Base-by-base conservation (phyloP, 139 green algal genomes). In the Chlorella ohadii region DNA sequence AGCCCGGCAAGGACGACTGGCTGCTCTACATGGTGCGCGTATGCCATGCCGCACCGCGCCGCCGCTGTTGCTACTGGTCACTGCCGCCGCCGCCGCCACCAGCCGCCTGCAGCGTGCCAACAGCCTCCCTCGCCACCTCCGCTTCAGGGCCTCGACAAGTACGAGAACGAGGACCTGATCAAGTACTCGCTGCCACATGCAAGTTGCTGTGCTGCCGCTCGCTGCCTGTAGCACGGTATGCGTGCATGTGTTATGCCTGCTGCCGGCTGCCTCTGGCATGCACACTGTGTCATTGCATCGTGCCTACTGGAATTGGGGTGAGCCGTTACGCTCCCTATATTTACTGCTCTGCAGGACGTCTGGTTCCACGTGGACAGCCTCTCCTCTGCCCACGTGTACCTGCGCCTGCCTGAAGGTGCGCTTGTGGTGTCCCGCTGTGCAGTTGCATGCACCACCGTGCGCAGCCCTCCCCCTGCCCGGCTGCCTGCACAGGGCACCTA, bases 291-390 rank as follows among this genome's bases (percentile, higher is more conserved):
- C n/a, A n/a, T n/a, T n/a, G 44, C 44, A 51, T 51, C n/a, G 44
- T 51, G 7, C 7, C 44, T 16, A 51, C 44, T 51, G 44, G 7
- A 51, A 16, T 51, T 6, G 9, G 44, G 44, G 44, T 6, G 1
- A 31, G 61, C 61, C 23, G 6, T 12, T 34, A 3, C 17, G 1
- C 27, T 67, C 5, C 15, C 61, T 16, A 67, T 67, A 4, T 23
- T 1, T 34, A 13, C 17, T 34, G 9, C 11, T 3, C 23, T 15
- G 6, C 84, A 91, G 25, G 94, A 97, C 80, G 81, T 97, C 16
- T 97, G 94, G 94, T 99, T 99, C 77, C 97, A 99, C 84, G 97
- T 99, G 16, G 96, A 98, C 87, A 91, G 96, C 78, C 83, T 99
- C 70, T 98, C 94, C 4, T 98, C 93, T 6, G 97, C 97, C 1